Percentiles rank a stretch among this genome's conserved stretches.
These are phyloP conservation scores for Beauveria medogensis DNA, from an alignment of 2,329 filamentous ascomycete genomes.

Conservation along the genomic window DNA sequence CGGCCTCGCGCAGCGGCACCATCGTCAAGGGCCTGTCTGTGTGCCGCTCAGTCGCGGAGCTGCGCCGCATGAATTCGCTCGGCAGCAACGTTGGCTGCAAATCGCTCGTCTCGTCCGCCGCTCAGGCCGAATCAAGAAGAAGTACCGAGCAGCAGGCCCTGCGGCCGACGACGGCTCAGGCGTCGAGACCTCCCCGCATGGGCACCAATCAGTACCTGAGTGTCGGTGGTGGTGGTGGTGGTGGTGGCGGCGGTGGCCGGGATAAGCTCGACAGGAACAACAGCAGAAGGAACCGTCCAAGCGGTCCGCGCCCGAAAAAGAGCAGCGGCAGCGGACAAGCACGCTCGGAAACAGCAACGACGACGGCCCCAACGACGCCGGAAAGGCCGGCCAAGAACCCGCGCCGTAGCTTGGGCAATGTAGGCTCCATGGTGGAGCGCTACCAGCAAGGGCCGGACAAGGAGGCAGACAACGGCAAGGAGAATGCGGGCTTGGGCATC, in stretches of 20 bases:
- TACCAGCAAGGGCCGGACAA: neutral
- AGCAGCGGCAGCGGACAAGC: neutral
- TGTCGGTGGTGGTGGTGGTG: constrained; percentile 17
- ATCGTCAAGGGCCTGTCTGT: constrained; percentile 19
- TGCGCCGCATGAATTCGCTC: constrained; percentile 50
- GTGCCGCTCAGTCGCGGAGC: constrained; percentile 39
- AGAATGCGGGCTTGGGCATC: constrained; percentile 10
- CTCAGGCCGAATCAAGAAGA: constrained; percentile 13
- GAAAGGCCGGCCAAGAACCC: constrained; percentile 11
- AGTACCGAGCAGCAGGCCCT: constrained; percentile 11
- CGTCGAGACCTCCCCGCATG: constrained; percentile 18
- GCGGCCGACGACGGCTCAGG: constrained; percentile 21
- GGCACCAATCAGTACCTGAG: constrained; percentile 40
- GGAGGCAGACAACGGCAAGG: neutral
- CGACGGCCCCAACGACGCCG: neutral
- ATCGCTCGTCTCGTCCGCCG: constrained; percentile 25
- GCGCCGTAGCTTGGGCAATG: constrained; percentile 10
- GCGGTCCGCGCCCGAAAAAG: neutral
- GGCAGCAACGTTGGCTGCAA: constrained; percentile 37
- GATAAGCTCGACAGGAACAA: constrained; percentile 3
- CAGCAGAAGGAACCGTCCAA: constrained; percentile 12
- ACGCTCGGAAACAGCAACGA: neutral
- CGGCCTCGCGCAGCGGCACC: neutral
- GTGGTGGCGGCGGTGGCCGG: neutral
- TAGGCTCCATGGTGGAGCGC: neutral